Conservation (phyloP, 805 yeast species). For the Sugiyamaella floridensis region DNA sequence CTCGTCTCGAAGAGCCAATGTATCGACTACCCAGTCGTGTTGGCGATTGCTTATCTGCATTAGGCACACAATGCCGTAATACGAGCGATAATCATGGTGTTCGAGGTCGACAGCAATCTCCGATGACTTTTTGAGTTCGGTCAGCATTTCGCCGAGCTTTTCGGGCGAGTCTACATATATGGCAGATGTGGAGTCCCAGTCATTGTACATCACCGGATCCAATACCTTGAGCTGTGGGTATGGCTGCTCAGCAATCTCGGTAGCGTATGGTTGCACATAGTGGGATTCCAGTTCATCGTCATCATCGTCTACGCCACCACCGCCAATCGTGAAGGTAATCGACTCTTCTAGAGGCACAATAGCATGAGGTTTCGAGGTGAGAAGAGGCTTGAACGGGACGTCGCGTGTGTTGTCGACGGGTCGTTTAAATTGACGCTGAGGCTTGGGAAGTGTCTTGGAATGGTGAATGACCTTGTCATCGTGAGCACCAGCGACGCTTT, state of each 20-base stretch:
- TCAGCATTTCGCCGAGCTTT: conserved; percentile 47
- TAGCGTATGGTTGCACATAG: conserved; percentile 72
- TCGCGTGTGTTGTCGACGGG: conserved; percentile 62
- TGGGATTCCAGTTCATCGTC: conserved; percentile 39
- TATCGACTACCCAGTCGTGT: conserved; percentile 84
- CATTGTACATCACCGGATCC: conserved; percentile 47
- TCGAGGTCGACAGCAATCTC: conserved; percentile 92
- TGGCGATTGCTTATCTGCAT: conserved; percentile 85
- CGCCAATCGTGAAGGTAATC: conserved; percentile 31
- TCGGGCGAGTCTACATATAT: conserved; percentile 64
- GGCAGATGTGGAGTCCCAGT: conserved; percentile 53
- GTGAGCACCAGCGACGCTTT: neutral
- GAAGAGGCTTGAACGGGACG: conserved; percentile 69
- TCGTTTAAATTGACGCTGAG: conserved; percentile 54
- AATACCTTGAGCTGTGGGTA: conserved; percentile 50
- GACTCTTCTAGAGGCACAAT: conserved; percentile 50
- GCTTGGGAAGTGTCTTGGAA: conserved; percentile 44
- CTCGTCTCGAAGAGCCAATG: conserved; percentile 70
- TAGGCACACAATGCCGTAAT: conserved; percentile 81
- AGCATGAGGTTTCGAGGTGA: conserved; percentile 68
- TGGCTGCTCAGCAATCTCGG: conserved; percentile 62
- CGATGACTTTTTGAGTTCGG: conserved; percentile 40
- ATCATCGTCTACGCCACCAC: conserved; percentile 21
- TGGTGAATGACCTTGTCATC: conserved; percentile 18
- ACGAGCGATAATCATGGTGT: conserved; percentile 88